These are phyloP conservation scores for Trichophaea hybrida DNA, from an alignment of 2,329 filamentous ascomycete genomes.

Conservation along the genomic window DNA sequence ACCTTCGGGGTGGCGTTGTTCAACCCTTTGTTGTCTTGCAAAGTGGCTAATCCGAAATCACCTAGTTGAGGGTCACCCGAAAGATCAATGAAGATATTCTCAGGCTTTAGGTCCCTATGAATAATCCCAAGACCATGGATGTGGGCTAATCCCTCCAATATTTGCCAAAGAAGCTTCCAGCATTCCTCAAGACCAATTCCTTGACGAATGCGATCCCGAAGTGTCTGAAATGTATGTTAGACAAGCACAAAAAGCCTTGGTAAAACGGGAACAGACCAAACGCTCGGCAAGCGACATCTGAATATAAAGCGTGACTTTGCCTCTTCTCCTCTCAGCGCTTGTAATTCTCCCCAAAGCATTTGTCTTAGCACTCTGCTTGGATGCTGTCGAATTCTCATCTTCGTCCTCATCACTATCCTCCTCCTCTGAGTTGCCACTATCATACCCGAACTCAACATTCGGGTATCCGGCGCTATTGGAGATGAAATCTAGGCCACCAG, in stretches of 20 bases:
- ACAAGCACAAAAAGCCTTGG: conserved; percentile 3
- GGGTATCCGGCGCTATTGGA: conserved; percentile 61
- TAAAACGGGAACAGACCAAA: conserved; percentile 39
- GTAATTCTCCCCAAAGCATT: conserved; percentile 15
- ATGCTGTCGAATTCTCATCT: conserved; percentile 31
- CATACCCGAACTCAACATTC: conserved; percentile 63
- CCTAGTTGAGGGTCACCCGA: conserved; percentile 87
- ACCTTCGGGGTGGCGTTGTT: not conserved
- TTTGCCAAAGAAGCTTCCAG: conserved; percentile 83
- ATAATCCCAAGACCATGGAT: conserved; percentile 87
- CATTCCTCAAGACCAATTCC: conserved; percentile 62
- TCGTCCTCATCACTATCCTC: conserved; percentile 31
- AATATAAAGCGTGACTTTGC: conserved; percentile 71
- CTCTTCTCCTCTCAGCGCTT: conserved; percentile 15
- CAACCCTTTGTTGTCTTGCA: not conserved
- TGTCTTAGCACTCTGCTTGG: conserved; percentile 19
- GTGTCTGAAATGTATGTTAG: conserved; percentile 41
- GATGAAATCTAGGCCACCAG: conserved; percentile 80
- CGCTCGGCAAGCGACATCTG: conserved; percentile 99
- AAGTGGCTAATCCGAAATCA: conserved; percentile 83
- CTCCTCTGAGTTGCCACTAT: conserved; percentile 32
- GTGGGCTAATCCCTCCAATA: conserved; percentile 76
- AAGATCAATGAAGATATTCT: conserved; percentile 92
- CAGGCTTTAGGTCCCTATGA: conserved; percentile 89
- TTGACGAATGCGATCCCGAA: conserved; percentile 72